Evolutionary conservation across 805 yeast genomes (phyloP), one percentile per base, ranked within the genome.

Genomic region (Metschnikowia vanudenii): DNA sequence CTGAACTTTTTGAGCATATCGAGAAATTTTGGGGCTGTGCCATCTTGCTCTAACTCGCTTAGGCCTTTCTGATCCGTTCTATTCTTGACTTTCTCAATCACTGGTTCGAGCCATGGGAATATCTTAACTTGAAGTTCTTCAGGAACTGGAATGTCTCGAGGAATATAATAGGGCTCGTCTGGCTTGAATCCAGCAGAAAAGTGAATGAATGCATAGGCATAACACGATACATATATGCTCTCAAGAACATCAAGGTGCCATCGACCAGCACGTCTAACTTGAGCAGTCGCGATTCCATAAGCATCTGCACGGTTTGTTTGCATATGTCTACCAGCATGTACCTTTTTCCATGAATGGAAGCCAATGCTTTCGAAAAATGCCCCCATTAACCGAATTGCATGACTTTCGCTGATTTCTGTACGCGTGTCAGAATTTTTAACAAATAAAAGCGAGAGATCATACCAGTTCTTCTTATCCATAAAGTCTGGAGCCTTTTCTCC

Each of bases 81-180:
- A 12, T 16, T 18, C 11, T 37, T 5, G 3, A 37, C 33, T 10
- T 26, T 10, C n/a, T 31, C 19, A 11, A 16, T 16, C 30, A 13
- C 38, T 13, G 31, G 33, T 17, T 43, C 46, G 12, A 43, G 41
- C 46, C 46, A 43, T 3, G 46, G 46, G 16, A 43, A 43, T 8
- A 43, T 32, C n/a, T 12, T 30, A 3, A 11, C 10, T 18, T 43
- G 41, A 11, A 43, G 22, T 14, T 37, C 38, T 16, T 20, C 38
- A 4, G 46, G 46, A 11, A 26, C 38, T 7, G n/a, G 26, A 4
- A 37, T 31, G 13, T 43, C 38, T 6, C 46, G 40, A 31, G 37
- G 13, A 22, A 43, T 37, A 14, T 7, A 37, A 22, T 43, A 43
- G 14, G 38, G 37, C n/a, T 43, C 46, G 8, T 43, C 38, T 14